A percentile compares a stretch with the other conserved stretches of the same genome.
Conservation (phyloP, 2,329 filamentous ascomycete species). For the Diaporthe amygdali region DNA sequence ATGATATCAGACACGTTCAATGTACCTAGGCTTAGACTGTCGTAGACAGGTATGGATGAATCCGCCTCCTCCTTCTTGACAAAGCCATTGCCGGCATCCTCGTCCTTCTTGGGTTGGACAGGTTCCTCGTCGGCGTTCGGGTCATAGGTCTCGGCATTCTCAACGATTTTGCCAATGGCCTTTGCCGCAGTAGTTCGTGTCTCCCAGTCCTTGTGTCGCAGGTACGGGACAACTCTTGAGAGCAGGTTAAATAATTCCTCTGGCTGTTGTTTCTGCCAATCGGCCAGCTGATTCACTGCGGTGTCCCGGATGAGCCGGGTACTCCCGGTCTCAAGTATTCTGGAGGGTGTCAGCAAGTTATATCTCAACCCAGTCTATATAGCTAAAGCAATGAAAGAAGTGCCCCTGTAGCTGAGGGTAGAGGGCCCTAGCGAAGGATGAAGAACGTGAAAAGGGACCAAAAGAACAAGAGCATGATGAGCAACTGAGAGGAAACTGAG, state of each 20-base stretch:
- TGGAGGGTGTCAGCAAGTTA: slow-evolving; percentile 42
- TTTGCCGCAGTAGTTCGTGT: slow-evolving; percentile 92
- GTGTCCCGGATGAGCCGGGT: slow-evolving; percentile 96
- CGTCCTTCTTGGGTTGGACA: slow-evolving; percentile 49
- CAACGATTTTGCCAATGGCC: slow-evolving; percentile 91
- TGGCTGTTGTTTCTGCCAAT: slow-evolving; percentile 97
- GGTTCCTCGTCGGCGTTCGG: slow-evolving; percentile 77
- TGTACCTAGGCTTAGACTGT: slow-evolving; percentile 73
- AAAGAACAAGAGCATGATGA: not conserved
- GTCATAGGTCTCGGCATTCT: slow-evolving; percentile 86
- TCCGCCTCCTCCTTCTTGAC: slow-evolving; percentile 51
- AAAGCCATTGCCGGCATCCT: slow-evolving; percentile 45
- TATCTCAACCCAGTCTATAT: not conserved
- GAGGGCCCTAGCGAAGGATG: not conserved
- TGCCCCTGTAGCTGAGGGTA: not conserved
- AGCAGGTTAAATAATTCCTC: slow-evolving; percentile 97
- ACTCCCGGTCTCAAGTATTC: slow-evolving; percentile 95
- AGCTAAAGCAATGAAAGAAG: not conserved
- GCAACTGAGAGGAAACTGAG: not conserved
- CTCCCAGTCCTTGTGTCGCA: slow-evolving; percentile 96
- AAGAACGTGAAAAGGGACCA: not conserved
- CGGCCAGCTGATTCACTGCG: slow-evolving; percentile 93
- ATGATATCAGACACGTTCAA: slow-evolving; percentile 83
- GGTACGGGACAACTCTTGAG: slow-evolving; percentile 91
- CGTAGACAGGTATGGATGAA: slow-evolving; percentile 52